Base-by-base conservation (phyloP, 1,284 basidiomycete genomes). In the Gymnopus androsaceus region DNA sequence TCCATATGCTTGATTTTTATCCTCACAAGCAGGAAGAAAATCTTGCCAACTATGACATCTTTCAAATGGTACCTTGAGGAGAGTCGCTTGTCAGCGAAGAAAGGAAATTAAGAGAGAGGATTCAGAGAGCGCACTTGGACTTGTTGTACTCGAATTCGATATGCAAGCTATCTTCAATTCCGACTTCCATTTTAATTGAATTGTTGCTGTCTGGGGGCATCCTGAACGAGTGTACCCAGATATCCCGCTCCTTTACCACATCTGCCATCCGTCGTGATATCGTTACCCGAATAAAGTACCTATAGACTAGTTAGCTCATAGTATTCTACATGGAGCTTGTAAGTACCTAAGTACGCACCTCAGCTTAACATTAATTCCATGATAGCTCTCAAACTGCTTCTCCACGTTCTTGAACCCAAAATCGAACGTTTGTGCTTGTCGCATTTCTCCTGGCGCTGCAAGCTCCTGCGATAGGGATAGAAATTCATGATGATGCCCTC, bases 1-100 rank as follows among this genome's bases (percentile, higher is more conserved):
- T 99, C 97, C 95, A 98, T 98, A 67, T 99, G 95, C 74, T 99
- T 98, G 77, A 99, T 98, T 81, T 99, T 98, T 82, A 99, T 98
- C 58, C 96, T 88, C 7, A 99, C 96, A 41, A 99, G 88, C 28
- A 99, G 78, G 75, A 99, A 99, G 78, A 97, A 98, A 69, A 99
- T 98, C 79, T 98, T 98, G 72, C 96, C 96, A 12, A 99, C 96
- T 54, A 99, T 99, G 57, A 98, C 96, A 70, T 99, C 97, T 74
- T 98, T 99, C 59, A 99, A 76, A 69, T 99, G 96, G 71, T 99
- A 99, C 72, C 94, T 97, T 59, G 28, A 41, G 54, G 27, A 34
- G n/a, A 23, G 25, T n/a, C n/a, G n/a, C n/a, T 31, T 14, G 21
- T 47, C 9, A 38, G 34, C 25, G 49, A 33, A 37, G 17, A 40